phyloP scores from a whole-genome alignment of 2,329 filamentous ascomycete species.

The Pseudopithomyces maydicus region DNA sequence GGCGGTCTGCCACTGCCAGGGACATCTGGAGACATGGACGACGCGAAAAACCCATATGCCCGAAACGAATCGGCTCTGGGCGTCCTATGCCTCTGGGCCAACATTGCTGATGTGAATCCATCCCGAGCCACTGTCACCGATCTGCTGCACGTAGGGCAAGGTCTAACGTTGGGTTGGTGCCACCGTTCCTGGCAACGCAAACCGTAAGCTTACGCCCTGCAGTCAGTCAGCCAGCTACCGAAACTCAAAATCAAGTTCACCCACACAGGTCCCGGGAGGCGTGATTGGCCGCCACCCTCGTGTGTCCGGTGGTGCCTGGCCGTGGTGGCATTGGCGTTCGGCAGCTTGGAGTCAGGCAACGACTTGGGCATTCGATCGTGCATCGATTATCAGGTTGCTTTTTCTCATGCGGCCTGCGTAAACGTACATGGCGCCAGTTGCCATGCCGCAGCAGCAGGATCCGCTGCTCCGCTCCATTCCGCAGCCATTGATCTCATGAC shows the following conservation, averaged over 20 bases:
- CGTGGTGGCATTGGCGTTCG: background rate
- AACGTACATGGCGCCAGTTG: background rate
- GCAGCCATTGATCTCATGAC: slow-evolving; percentile 1
- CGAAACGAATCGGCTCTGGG: background rate
- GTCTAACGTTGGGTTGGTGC: slow-evolving; percentile 4
- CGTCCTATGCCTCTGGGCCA: slow-evolving; percentile 2
- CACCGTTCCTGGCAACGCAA: slow-evolving; percentile 9
- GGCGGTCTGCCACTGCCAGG: no score
- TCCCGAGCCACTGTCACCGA: slow-evolving; percentile 6
- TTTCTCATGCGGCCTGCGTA: slow-evolving; percentile 2
- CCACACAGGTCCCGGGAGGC: background rate
- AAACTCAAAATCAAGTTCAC: slow-evolving; percentile 10
- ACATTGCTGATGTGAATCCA: background rate
- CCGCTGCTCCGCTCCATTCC: background rate
- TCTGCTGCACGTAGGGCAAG: slow-evolving; percentile 5
- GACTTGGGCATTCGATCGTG: background rate
- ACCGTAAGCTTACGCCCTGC: slow-evolving; percentile 9
- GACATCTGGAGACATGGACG: no score
- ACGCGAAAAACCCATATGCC: slow-evolving; percentile 1
- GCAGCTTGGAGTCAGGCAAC: no score
- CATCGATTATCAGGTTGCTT: background rate
- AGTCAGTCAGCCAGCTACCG: slow-evolving; percentile 12
- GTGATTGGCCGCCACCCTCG: background rate
- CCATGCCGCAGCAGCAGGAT: background rate
- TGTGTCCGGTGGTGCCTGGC: background rate